These are phyloP conservation scores for Fraxinus nigra DNA, from an alignment of 305 asterid genomes.

Conservation along the genomic window DNA sequence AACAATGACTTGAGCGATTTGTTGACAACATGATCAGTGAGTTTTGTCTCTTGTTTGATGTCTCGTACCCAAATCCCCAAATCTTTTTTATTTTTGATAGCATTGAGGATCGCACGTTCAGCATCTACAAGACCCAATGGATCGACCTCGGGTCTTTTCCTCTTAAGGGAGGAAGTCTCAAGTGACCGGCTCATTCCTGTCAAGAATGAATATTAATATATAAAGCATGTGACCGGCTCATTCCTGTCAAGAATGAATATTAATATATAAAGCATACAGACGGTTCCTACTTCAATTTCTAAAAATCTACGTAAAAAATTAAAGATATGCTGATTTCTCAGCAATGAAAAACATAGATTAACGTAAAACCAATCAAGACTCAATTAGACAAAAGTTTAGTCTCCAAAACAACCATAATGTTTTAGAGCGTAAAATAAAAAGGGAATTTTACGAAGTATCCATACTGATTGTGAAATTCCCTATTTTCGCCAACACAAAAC, in stretches of 20 bases:
- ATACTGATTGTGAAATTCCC: background rate
- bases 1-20: slow-evolving; percentile 42
- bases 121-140: slow-evolving; percentile 32
- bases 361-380: background rate
- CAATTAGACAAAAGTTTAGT: background rate
- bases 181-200: slow-evolving; percentile 35
- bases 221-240: slow-evolving; percentile 27
- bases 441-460: background rate
- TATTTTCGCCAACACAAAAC: background rate
- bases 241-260: slow-evolving; percentile 15
- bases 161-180: slow-evolving; percentile 27
- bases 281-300: background rate
- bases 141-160: slow-evolving; percentile 42
- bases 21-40: slow-evolving; percentile 30
- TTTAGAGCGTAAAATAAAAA: background rate
- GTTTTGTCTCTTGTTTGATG: slow-evolving; percentile 39
- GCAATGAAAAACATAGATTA: background rate
- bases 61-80: slow-evolving; percentile 44
- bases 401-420: background rate
- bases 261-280: background rate
- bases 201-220: background rate
- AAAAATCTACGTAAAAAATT: background rate
- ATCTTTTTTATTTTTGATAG: slow-evolving; percentile 39
- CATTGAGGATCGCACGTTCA: slow-evolving; percentile 41
- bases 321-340: background rate